Base-by-base conservation (phyloP, 2,329 filamentous ascomycete genomes). In the Thyridium curvatum region DNA sequence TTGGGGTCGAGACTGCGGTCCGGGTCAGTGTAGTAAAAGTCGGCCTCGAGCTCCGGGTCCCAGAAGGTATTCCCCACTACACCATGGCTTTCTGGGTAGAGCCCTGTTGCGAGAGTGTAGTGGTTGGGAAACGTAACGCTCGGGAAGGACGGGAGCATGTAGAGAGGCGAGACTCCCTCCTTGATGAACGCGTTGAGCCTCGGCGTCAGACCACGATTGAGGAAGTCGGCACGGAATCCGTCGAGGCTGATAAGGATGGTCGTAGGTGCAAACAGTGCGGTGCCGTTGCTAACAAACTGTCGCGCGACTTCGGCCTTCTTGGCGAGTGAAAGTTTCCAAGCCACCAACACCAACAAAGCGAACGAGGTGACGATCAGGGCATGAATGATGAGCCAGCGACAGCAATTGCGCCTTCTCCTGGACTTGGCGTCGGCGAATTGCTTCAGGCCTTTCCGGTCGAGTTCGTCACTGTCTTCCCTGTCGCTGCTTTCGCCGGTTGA, bases 91-190 rank as follows among this genome's bases (percentile, higher is more conserved):
- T 97, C 91, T 0, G 93, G 93, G 51, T 97, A 89, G 18, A 97
- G 64, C 0, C 93, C 93, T 1, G 93, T 97, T 1, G 88, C 87
- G 30, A 97, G 69, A 0, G 91, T 96, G 60, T 91, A 96, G 60
- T 97, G 93, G 52, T 97, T 91, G 12, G 93, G 93, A 52, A 98
- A 98, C 0, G 93, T 98, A 34, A 98, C 87, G 16, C 87, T 94
- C 0, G 93, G 93, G 49, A 98, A 98, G 30, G 88, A 94, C 0
- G 93, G 93, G 7, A 79, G 74, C 89, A 98, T 96, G 62, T 91
- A 96, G 47, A 80, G 74, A 3, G 93, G 91, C 6, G 90, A 95
- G 10, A 97, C 81, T 21, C 93, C 93, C 47, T 88, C 79, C 43
- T 78, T 75, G 45, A 95, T 71, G 47, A 98, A 84, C 3, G 80